Base-by-base conservation (phyloP, 1,284 basidiomycete species). In the Sporisorium exsertum region DNA sequence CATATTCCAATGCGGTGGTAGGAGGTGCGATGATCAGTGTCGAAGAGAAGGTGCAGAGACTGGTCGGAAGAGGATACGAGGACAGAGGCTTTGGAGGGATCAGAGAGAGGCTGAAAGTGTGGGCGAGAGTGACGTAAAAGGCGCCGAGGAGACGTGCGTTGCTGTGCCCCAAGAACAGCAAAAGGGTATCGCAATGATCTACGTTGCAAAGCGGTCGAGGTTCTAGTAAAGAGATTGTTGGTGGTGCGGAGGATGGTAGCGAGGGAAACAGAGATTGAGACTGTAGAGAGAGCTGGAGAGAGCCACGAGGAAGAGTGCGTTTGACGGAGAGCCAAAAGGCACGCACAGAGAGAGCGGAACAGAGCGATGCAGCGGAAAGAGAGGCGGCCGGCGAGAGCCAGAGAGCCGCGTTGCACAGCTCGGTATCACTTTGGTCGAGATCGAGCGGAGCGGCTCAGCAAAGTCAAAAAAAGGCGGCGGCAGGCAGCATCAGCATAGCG, bases 371-470 rank as follows among this genome's bases (percentile, higher is more conserved):
- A 16, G n/a, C n/a, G n/a, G 51, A 37, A 22, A 22, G 32, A 24
- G 27, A n/a, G 29, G 3, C 29, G 26, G 49, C 33, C 7, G 33
- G 33, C 33, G 33, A 29, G 29, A 13, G n/a, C 12, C 52, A 37
- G 15, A 26, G 16, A 43, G 20, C 49, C 18, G 52, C 37, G 37
- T 42, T 54, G 52, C 35, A 54, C 33, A 54, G 33, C 37, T 37
- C 33, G 37, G 24, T 26, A 12, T 29, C n/a, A 49, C 27, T 49
- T 49, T 49, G 47, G 18, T 27, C 47, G 27, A 49, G 27, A 32
- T 49, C 47, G 27, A 49, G 47, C 47, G 47, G 47, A 29, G 47
- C 47, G 47, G 47, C 27, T n/a, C 16, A 16, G 13, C 51, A 53
- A 53, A 46, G 2, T 46, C 47, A 50, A 27, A 50, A 29, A 18